Base-by-base conservation (phyloP, 495 filamentous ascomycete genomes). In the Evernia prunastri region DNA sequence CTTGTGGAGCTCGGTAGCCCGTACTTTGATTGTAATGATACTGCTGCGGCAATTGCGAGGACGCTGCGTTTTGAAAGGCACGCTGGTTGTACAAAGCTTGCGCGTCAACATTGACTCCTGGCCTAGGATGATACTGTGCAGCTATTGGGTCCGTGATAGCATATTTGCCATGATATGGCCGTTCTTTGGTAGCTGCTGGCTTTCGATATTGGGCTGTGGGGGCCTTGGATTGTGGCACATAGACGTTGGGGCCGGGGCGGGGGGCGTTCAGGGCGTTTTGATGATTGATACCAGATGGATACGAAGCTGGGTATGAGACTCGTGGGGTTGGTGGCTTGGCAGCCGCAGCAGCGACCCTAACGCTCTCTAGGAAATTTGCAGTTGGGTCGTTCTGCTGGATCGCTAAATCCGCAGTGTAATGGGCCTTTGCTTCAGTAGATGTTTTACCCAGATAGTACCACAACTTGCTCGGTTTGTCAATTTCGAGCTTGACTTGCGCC, bases 371-470 rank as follows among this genome's bases (percentile, higher is more conserved):
- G 78, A 86, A 82, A 77, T 83, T 86, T 64, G 82, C 78, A 65
- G 76, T 78, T 63, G 77, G 77, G 71, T 87, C 82, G 74, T 84
- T 80, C 72, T 82, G 70, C 65, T 77, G 66, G 56, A 82, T 85
- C 45, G 76, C 76, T 65, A 81, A 85, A 78, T 95, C 87, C 67
- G 94, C 88, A 36, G 94, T 96, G 78, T 91, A 98, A 71, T 96
- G 89, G 53, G 90, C 87, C 75, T 87, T 92, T 70, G 91, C 88
- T 72, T 98, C 94, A 25, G 94, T 97, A 54, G 93, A 97, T 57
- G 80, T 84, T 70, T 85, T 82, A 23, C 89, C 90, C 67, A 98
- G 81, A 74, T 97, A 98, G 75, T 89, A 85, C 93, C 92, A 98
- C 61, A 96, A 75, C 68, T 89, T 86, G 63, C 91, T 84, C 13